These are phyloP conservation scores for Saksenaea vasiformis DNA, from an alignment of 371 early-diverging fungal genomes.

Conservation along the genomic window DNA sequence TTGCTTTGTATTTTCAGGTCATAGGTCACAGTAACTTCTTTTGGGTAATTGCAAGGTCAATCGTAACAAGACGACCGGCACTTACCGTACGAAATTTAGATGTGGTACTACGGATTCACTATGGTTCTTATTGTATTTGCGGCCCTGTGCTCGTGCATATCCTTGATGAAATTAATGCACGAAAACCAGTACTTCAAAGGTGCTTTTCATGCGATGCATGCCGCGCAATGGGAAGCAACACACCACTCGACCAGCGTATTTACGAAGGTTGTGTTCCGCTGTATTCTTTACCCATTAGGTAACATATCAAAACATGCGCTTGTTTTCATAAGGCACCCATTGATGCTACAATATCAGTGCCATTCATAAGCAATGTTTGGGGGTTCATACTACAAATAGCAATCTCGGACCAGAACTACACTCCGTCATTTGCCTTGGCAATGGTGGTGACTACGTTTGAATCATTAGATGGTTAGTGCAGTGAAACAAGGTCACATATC, in stretches of 20 bases:
- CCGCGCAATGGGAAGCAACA: neutral
- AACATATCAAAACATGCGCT: neutral
- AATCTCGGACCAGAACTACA: neutral
- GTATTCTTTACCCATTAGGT: conserved; percentile 26
- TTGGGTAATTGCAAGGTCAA: conserved; percentile 24
- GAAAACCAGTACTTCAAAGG: conserved; percentile 9
- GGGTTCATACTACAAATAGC: conserved; percentile 24
- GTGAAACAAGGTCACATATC: neutral
- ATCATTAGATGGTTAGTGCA: conserved; percentile 11
- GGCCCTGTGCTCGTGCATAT: conserved; percentile 11
- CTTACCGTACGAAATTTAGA: conserved; percentile 13
- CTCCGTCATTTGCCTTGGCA: conserved; percentile 8
- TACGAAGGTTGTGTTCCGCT: conserved; percentile 22
- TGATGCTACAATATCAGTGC: conserved; percentile 15
- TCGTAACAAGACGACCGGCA: neutral
- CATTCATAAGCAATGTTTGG: conserved; percentile 23
- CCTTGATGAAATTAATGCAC: conserved; percentile 18
- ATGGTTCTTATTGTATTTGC: conserved; percentile 24
- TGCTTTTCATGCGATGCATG: neutral
- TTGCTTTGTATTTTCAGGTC: conserved; percentile 9
- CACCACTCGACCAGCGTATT: conserved; percentile 13
- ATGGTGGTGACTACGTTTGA: conserved; percentile 2
- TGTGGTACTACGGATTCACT: conserved; percentile 28
- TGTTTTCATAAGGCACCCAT: neutral
- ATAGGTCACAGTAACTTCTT: conserved; percentile 9